Evolutionary conservation across 345 rosid species (phyloP).

Genomic region (Stellera chamaejasme): DNA sequence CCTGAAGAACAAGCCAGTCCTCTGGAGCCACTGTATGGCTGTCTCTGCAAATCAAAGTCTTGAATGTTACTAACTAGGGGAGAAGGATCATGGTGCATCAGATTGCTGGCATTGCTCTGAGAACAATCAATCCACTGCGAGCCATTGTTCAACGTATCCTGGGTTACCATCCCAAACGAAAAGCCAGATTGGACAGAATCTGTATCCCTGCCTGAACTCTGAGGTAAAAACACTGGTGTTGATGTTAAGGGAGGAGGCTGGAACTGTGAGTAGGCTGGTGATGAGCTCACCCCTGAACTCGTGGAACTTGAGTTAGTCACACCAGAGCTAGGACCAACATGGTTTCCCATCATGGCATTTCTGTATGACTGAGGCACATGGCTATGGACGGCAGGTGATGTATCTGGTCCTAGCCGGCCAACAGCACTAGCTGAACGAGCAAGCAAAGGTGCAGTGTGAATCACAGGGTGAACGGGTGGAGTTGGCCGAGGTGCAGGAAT

Average conservation of each 20-base stretch:
- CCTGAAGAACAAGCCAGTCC: slow-evolving; percentile 45
- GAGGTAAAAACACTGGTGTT: slow-evolving; percentile 35
- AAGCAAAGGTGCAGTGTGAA: slow-evolving; percentile 52
- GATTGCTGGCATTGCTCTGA: slow-evolving; percentile 31
- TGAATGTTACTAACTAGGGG: slow-evolving; percentile 23
- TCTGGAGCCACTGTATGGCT: slow-evolving; percentile 18
- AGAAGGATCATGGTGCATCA: slow-evolving; percentile 24
- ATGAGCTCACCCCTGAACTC: slow-evolving; percentile 38
- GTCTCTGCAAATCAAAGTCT: slow-evolving; percentile 26
- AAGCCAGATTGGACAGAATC: slow-evolving; percentile 38
- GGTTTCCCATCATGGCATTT: slow-evolving; percentile 69
- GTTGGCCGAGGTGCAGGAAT: slow-evolving; percentile 48
- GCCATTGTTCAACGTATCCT: slow-evolving; percentile 42
- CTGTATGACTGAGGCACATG: slow-evolving; percentile 68
- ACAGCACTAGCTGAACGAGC: slow-evolving; percentile 82
- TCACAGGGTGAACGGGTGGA: slow-evolving; percentile 44
- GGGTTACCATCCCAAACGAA: slow-evolving; percentile 34
- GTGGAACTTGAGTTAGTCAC: slow-evolving; percentile 36
- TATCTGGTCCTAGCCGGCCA: slow-evolving; percentile 67
- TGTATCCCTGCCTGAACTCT: slow-evolving; percentile 38
- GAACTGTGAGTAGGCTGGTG: slow-evolving; percentile 30
- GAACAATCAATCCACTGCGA: slow-evolving; percentile 52
- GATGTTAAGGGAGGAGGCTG: slow-evolving; percentile 32
- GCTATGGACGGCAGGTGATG: slow-evolving; percentile 39
- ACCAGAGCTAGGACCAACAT: slow-evolving; percentile 46